Percentiles rank a stretch among this genome's conserved stretches.
phyloP scores from a whole-genome alignment of 2,329 filamentous ascomycete species.

The Trichoderma brevicompactum region DNA sequence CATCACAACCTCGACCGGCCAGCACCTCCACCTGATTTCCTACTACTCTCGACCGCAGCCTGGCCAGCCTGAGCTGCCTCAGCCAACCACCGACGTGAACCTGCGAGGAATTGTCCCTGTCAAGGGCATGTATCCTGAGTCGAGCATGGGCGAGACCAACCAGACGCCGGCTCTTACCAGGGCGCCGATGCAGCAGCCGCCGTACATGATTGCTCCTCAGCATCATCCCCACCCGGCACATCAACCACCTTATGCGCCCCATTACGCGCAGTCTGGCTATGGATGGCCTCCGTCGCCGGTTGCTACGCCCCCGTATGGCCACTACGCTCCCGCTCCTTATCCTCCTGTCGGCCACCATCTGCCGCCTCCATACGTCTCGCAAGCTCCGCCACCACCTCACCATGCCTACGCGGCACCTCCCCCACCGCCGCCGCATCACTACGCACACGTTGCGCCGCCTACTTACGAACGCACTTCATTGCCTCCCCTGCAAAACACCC shows the following conservation, averaged over 20 bases:
- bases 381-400: constrained; percentile 36
- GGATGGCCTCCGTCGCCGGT: constrained; percentile 61
- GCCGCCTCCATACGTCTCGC: constrained; percentile 38
- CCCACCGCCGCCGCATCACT: constrained; percentile 34
- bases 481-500: constrained; percentile 42
- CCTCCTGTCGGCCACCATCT: constrained; percentile 39
- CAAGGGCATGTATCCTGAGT: constrained; percentile 97
- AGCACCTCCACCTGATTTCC: constrained; percentile 96
- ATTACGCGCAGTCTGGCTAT: constrained; percentile 52
- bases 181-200: constrained; percentile 63
- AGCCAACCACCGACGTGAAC: constrained; percentile 79
- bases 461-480: constrained; percentile 44
- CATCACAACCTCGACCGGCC: constrained; percentile 86
- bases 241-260: constrained; percentile 45
- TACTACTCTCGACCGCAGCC: constrained; percentile 87
- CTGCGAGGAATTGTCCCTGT: constrained; percentile 82
- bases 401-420: constrained; percentile 33
- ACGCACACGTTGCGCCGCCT: constrained; percentile 32
- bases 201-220: constrained; percentile 45
- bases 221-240: constrained; percentile 39
- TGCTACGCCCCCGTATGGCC: constrained; percentile 58
- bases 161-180: constrained; percentile 81
- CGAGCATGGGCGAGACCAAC: constrained; percentile 83
- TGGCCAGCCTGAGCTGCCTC: constrained; percentile 71
- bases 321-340: constrained; percentile 49